Evolutionary conservation across 371 early-diverging fungal genomes (phyloP), one percentile per base, ranked within the genome.

Genomic region (Mucor sp.): DNA sequence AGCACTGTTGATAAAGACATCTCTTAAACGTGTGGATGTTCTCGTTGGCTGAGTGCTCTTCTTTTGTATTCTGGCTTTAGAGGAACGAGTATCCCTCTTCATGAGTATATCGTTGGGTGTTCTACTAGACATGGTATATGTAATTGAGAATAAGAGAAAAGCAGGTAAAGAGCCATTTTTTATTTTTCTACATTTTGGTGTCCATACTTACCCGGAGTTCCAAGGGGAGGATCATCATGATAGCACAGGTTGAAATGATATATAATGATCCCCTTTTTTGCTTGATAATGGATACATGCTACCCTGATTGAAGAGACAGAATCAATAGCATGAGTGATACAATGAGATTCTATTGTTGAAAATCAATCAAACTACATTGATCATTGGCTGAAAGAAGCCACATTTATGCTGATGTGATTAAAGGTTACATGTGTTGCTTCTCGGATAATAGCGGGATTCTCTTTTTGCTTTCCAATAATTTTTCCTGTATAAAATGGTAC

Each of bases 1-100:
- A 60, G 70, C 72, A 19, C 67, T 74, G 56, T 77, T 72, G 7
- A 77, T 58, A 43, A 83, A 74, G 14, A 77, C 50, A 30, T 76
- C 70, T 62, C 75, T 76, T 60, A 80, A 64, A 8, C 74, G 70
- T 19, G 63, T 64, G 6, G 68, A 68, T 0, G 59, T 59, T 55
- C 55, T 48, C 7, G 25, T 70, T 30, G 50, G 62, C 17, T 59
- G 30, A 2, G 58, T 58, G 23, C 14, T 39, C 12, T 62, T 41
- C 53, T 69, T 69, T 8, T 33, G 19, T 23, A 69, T 56, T 2
- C n/a, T 57, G 27, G 17, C 35, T 35, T 21, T 50, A 2, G 35
- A 11, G 6, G 12, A 28, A 39, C 27, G n/a, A 32, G 65, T 30
- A 4, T 30, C 15, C 43, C 11, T 64, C 14, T 44, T 33, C 1